A percentile compares a stretch with the other conserved stretches of the same genome.
Conservation (phyloP, 2,329 filamentous ascomycete genomes). For the Thielaviopsis populi region DNA sequence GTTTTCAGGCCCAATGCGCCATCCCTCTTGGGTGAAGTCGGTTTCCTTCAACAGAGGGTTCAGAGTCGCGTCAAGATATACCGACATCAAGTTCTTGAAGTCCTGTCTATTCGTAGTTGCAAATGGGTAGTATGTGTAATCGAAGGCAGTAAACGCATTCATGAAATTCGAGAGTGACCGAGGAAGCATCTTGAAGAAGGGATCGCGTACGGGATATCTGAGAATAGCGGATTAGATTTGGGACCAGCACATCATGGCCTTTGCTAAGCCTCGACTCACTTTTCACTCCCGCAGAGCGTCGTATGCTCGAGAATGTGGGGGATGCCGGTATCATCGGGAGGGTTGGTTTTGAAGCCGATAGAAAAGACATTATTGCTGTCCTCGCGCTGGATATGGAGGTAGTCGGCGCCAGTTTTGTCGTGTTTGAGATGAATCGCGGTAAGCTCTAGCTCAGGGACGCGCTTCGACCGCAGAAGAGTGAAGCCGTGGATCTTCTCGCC, state of each 20-base stretch:
- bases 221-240: slow-evolving; percentile 21
- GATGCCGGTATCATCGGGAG: slow-evolving; percentile 86
- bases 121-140: slow-evolving; percentile 96
- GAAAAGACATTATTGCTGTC: slow-evolving; percentile 99
- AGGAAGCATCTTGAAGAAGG: slow-evolving; percentile 99
- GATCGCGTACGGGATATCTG: slow-evolving; percentile 91
- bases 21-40: slow-evolving; percentile 93
- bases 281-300: slow-evolving; percentile 86
- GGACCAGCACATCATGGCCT: slow-evolving; percentile 3
- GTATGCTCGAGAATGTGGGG: slow-evolving; percentile 97
- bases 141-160: slow-evolving; percentile 94
- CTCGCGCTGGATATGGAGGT: slow-evolving; percentile 85
- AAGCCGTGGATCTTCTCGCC: slow-evolving; percentile 89
- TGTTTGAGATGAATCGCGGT: slow-evolving; percentile 83
- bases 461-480: slow-evolving; percentile 73
- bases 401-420: slow-evolving; percentile 90
- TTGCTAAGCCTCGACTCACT: slow-evolving; percentile 35
- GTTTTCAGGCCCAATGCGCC: slow-evolving; percentile 89
- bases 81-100: slow-evolving; percentile 88
- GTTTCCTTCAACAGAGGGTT: slow-evolving; percentile 77
- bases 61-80: slow-evolving; percentile 89
- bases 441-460: slow-evolving; percentile 85
- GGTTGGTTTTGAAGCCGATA: slow-evolving; percentile 98
- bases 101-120: slow-evolving; percentile 92
- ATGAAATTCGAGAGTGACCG: slow-evolving; percentile 98